phyloP scores from a whole-genome alignment of 345 rosid genomes.

The Jatropha curcas region DNA sequence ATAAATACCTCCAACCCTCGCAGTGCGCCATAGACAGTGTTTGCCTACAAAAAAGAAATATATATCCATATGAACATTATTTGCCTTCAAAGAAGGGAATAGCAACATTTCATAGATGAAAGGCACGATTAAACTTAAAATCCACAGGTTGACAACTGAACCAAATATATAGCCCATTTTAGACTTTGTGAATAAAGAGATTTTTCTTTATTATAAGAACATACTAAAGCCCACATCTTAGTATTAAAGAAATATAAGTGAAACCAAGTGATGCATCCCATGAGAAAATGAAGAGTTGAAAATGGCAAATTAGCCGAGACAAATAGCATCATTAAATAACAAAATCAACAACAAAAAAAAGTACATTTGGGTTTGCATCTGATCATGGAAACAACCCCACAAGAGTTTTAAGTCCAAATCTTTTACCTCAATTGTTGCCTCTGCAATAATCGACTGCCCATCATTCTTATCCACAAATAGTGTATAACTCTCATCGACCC shows the following conservation, averaged over 20 bases:
- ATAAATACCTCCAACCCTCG: conserved; percentile 84
- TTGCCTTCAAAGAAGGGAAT: conserved; percentile 10
- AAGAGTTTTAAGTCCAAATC: not conserved
- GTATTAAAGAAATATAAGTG: not conserved
- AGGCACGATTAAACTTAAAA: not conserved
- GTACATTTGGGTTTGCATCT: not conserved
- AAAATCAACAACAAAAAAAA: not conserved
- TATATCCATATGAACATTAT: not conserved
- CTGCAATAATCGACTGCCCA: conserved; percentile 51
- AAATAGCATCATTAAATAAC: conserved; percentile 5
- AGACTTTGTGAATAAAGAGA: not conserved
- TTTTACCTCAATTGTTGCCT: conserved; percentile 73
- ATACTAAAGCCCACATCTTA: not conserved
- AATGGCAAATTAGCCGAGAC: not conserved
- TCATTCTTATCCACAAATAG: conserved; percentile 49
- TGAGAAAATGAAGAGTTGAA: not conserved
- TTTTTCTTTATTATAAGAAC: not conserved
- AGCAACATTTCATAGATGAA: not conserved
- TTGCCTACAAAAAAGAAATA: conserved; percentile 58
- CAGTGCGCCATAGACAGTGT: conserved; percentile 82
- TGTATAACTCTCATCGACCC: conserved; percentile 61
- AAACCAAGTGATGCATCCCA: not conserved
- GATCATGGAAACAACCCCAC: not conserved
- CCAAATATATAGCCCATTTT: not conserved
- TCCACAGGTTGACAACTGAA: not conserved